Evolutionary conservation across 176 grass and related monocot species (phyloP).

Genomic region (Oropetium thomaeum): DNA sequence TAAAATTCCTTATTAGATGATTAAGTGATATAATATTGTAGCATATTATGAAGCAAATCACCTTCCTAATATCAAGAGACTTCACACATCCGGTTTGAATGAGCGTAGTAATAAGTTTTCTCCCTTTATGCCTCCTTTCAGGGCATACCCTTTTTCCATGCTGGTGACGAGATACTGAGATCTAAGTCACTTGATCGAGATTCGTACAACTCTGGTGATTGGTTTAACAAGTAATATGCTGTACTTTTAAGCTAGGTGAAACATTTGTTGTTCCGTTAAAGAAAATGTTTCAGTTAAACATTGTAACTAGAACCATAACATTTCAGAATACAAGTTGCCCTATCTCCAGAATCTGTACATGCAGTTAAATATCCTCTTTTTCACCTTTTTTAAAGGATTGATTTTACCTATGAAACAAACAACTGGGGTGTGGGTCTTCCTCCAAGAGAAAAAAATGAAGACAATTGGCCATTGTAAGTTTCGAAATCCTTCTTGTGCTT

Average conservation of each 20-base stretch:
- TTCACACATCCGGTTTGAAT: not conserved
- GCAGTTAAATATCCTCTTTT: constrained; percentile 24
- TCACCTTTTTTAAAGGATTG: constrained; percentile 56
- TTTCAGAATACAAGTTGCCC: not conserved
- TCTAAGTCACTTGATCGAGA: constrained; percentile 97
- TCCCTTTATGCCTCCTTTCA: constrained; percentile 26
- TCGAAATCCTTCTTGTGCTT: constrained; percentile 1
- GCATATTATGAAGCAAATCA: not conserved
- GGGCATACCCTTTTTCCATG: constrained; percentile 98
- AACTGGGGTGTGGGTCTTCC: constrained; percentile 95
- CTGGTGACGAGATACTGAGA: constrained; percentile 87
- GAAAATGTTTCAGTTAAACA: not conserved
- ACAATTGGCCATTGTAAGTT: constrained; percentile 77
- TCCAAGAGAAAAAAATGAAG: constrained; percentile 88
- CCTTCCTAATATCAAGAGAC: not conserved
- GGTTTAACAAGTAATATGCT: constrained; percentile 85
- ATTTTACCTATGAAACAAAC: constrained; percentile 90
- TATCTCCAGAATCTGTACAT: constrained; percentile 5
- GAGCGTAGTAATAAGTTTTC: not conserved
- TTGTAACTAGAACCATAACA: not conserved
- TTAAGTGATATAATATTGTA: not conserved
- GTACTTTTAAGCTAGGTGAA: constrained; percentile 9
- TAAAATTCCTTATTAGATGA: not conserved
- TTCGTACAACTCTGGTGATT: constrained; percentile 94
- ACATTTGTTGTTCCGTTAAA: constrained; percentile 8